Base-by-base conservation (phyloP, 306 rosid species). In the Cucurbita argyrosperma region DNA sequence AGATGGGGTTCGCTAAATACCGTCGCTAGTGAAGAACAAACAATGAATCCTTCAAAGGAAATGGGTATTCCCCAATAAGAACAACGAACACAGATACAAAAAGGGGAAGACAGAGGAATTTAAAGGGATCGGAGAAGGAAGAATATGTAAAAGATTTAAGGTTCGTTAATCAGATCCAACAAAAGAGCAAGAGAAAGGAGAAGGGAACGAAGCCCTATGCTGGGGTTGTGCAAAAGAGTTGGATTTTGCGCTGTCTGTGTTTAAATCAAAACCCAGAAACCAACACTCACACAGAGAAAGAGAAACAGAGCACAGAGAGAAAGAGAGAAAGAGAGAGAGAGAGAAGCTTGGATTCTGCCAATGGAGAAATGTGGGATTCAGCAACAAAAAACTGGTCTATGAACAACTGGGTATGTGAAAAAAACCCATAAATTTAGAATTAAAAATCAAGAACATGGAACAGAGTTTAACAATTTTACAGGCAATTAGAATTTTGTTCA, bases 161-260 rank as follows among this genome's bases (percentile, higher is more conserved):
- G 45, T 74, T 57, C 9, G 64, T 37, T 39, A 74, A 5, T 43
- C 77, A 58, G 77, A 74, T 74, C 77, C 77, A 74, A 74, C 65
- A 79, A 56, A 58, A 21, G 77, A 74, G 65, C 43, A 8, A 40
- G 77, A 56, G 64, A 72, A 55, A 77, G 69, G 51, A 16, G 59
- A 57, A 4, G 76, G 72, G 86, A 89, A 77, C 87, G 82, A 80
- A 87, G 88, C 90, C 92, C 92, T 80, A 90, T 87, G 90, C 87
- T 74, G 79, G 68, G 62, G 77, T 61, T 65, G 78, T 76, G 78
- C 69, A 46, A 63, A 77, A 77, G 82, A 61, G 71, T 86, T 87
- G 87, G 88, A 74, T 80, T 79, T 88, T 75, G 88, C 84, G 77
- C 79, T 79, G 85, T 75, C 79, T 75, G 77, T 60, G 59, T 50